Percentiles rank a stretch among this genome's conserved stretches.
Evolutionary conservation across 345 rosid genomes (phyloP).

Genomic region (Acer yangbiense): DNA sequence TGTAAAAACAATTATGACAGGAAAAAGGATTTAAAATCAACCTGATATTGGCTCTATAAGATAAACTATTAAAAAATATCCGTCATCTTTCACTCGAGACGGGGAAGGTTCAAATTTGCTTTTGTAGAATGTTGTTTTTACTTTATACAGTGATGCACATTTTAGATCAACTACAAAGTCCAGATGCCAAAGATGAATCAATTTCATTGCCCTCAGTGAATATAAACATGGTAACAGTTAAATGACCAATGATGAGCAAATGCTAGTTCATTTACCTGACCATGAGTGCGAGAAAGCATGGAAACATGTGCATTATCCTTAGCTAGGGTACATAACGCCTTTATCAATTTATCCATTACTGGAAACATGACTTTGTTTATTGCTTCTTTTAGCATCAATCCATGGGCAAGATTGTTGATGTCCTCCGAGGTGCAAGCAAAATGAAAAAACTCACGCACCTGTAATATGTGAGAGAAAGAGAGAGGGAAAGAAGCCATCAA

Average conservation of each 20-base stretch:
- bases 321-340: constrained; percentile 59
- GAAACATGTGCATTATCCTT: constrained; percentile 65
- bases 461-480: constrained; percentile 9
- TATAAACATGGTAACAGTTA: neutral
- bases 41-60: neutral
- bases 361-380: constrained; percentile 64
- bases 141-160: neutral
- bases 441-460: constrained; percentile 97
- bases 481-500: neutral
- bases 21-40: neutral
- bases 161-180: neutral
- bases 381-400: constrained; percentile 83
- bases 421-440: constrained; percentile 98
- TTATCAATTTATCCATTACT: constrained; percentile 68
- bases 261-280: constrained; percentile 61
- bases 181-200: neutral
- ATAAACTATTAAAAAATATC: no score
- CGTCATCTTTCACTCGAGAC: neutral
- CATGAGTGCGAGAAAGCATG: constrained; percentile 98
- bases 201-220: neutral
- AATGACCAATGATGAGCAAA: neutral
- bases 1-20: constrained; percentile 11
- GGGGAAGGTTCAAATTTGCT: neutral
- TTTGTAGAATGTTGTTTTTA: neutral
- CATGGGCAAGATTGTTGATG: constrained; percentile 93